Base-by-base conservation (phyloP, 768 basidiomycete species). In the Pholiota conissans region DNA sequence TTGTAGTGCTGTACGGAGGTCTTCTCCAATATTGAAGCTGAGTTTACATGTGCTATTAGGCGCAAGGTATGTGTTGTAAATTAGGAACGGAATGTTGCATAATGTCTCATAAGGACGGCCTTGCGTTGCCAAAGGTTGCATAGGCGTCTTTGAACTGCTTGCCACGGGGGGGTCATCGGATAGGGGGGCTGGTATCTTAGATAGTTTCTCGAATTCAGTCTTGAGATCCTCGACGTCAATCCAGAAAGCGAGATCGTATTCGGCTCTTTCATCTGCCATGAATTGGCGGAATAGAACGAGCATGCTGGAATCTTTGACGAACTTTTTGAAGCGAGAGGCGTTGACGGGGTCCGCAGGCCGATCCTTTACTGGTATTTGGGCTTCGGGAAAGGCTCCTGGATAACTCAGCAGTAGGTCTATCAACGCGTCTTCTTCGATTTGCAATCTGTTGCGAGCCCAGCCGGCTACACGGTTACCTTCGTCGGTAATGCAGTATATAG, bases 161-260 rank as follows among this genome's bases (percentile, higher is more conserved):
- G 48, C 55, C 10, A 56, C 34, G 24, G 55, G 55, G 35, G 32
- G 34, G 28, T 32, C 5, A 35, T n/a, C 26, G 46, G 34, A 29
- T 13, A 14, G n/a, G 27, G 35, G 18, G 18, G 35, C 13, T n/a
- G n/a, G n/a, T n/a, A n/a, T n/a, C n/a, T 26, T 56, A 14, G 45
- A 27, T 1, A 42, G 24, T 47, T 30, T 52, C 20, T 52, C 29
- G 7, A 60, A 35, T 35, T 52, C 59, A 4, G 32, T 29, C 45
- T 49, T 60, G 28, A 60, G 52, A 49, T 60, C 59, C 16, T 60
- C 55, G 16, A 60, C 59, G 18, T 60, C 59, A 13, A 60, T 46
- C 55, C 55, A 60, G 50, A 60, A 57, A 2, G 59, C 51, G n/a
- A 60, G 16, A 26, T 56, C 51, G 34, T 60, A 48, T 24, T 56